Evolutionary conservation across 2,329 filamentous ascomycete species (phyloP), one percentile per base, ranked within the genome.

Genomic region (Blumeriella jaapii): DNA sequence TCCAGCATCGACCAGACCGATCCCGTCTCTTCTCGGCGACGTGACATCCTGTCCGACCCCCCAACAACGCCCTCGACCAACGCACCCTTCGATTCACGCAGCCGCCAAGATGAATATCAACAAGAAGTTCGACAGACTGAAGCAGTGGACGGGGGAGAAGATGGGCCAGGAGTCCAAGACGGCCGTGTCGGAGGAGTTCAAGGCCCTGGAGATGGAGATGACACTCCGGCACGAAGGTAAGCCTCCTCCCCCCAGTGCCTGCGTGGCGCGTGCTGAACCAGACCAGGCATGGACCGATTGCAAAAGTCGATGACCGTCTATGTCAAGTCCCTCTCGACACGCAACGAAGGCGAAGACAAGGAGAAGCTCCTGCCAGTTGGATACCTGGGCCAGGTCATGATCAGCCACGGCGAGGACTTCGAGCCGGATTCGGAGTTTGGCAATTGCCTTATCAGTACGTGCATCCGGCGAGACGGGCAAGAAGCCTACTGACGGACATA

Each of bases 91-190:
- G n/a, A n/a, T n/a, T n/a, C n/a, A n/a, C n/a, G n/a, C n/a, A n/a
- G n/a, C 34, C 44, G 44, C 46, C 22, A 51, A 40, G n/a, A 57
- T 57, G 54, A 56, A 57, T 49, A 55, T 57, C 46, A 56, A 52
- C 61, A 94, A 93, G 69, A 94, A 93, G 59, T 76, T 96, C 57
- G 89, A 87, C 63, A 81, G 89, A 55, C 79, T 93, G 67, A 93
- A 89, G 67, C 89, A 96, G 79, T 96, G 89, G 89, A 85, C 87
- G 23, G 85, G 85, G 49, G 89, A 96, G 65, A 84, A 87, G 63
- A 94, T 96, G 83, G 89, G 89, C 51, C 75, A 74, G 47, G 87
- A 95, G 61, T 72, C 78, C 61, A 91, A 86, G 64, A 95, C 89
- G 7, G 75, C 69, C 57, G 76, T 85, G 45, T 82, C 84, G 0